Evolutionary conservation across 129 eudicot genomes (phyloP).

Genomic region (Ambrosia artemisiifolia): DNA sequence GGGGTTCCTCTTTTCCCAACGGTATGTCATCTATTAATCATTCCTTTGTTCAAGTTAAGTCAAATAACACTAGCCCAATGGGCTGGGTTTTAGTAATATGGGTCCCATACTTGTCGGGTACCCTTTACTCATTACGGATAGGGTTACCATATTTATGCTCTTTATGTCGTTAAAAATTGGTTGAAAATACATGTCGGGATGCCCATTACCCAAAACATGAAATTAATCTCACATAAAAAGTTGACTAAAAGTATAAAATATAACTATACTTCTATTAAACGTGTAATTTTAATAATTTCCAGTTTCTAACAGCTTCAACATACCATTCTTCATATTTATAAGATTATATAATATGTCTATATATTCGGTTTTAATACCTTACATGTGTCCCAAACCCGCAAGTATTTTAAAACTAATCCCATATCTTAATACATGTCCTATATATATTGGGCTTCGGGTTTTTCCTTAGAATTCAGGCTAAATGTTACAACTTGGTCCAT

Average conservation of each 20-base stretch:
- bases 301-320: background rate
- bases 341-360: background rate
- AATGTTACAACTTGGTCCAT: background rate
- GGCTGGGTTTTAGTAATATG: background rate
- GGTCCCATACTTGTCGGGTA: too few species aligned
- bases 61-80: background rate
- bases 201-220: background rate
- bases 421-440: background rate
- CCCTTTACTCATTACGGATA: too few species aligned
- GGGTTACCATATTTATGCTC: too few species aligned
- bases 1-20: slow-evolving; percentile 65
- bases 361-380: background rate
- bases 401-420: background rate
- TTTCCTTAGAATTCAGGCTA: too few species aligned
- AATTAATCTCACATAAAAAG: background rate
- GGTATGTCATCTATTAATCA: slow-evolving; percentile 32
- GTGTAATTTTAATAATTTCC: background rate
- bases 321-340: background rate
- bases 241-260: too few species aligned
- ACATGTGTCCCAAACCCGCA: too few species aligned
- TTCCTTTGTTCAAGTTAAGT: background rate
- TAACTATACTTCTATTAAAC: too few species aligned
- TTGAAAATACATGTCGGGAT: background rate
- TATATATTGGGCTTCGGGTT: background rate
- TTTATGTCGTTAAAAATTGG: too few species aligned